Base-by-base conservation (phyloP, 1,284 basidiomycete genomes). In the Uromyces viciae-fabae region DNA sequence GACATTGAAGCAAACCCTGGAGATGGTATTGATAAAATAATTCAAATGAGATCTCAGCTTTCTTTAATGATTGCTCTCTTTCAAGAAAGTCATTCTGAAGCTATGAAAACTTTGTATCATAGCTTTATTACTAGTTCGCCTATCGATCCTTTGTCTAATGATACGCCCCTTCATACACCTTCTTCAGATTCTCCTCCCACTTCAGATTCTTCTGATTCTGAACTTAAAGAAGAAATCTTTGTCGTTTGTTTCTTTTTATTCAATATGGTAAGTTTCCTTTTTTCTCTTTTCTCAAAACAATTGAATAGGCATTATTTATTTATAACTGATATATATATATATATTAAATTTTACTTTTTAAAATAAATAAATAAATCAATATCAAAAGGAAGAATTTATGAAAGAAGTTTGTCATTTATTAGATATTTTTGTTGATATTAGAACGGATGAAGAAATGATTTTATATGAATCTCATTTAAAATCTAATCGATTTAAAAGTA, bases 261-360 rank as follows among this genome's bases (percentile, higher is more conserved):
- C 60, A 81, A 75, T 31, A 75, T 74, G 74, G 79, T 75, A 15
- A 40, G 79, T 62, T 40, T 15, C 36, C 28, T 40, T 54, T 36
- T 46, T 22, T 52, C 19, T 2, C 5, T 46, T n/a, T 40, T 46
- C 14, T 56, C 52, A 56, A 56, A 19, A 7, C 52, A 19, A 56
- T n/a, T 19, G 28, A 38, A 64, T 38, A 64, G 19, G 11, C 36
- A 64, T 19, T 38, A 8, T 40, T 28, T 15, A 36, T 15, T 38
- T 3, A 42, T 22, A 31, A 42, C 15, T 4, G 38, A 22, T 22
- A 3, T 15, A 14, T 75, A 46, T 49, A 38, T 58, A 25, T 38
- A 71, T 83, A 43, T 82, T 95, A 94, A 87, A 95, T 94, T 86
- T 92, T 95, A 82, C 97, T 96, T 86, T 95, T 22, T 40, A 15